Evolutionary conservation across 148 eudicot genomes (phyloP).

Genomic region (Nepenthes mirabilis): DNA sequence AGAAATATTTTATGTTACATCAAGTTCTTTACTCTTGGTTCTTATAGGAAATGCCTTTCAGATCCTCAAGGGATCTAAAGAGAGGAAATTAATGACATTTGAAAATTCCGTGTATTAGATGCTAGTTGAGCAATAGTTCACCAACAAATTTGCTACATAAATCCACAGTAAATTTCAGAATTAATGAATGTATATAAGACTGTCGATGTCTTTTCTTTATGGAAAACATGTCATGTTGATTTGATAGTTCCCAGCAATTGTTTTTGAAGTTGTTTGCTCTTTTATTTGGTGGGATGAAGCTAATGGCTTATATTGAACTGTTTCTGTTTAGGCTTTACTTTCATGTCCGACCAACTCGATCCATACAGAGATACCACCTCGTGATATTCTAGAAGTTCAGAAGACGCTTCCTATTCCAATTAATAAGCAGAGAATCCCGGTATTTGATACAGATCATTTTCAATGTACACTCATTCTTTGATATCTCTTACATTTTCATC

Average conservation of each 20-base stretch:
- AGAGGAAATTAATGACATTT: too few relatives aligned
- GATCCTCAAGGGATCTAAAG: too few relatives aligned
- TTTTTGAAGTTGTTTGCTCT: neutral
- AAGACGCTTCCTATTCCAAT: conserved; percentile 37
- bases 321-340: conserved; percentile 26
- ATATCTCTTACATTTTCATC: neutral
- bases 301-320: neutral
- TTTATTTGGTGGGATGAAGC: neutral
- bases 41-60: too few relatives aligned
- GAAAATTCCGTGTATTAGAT: too few relatives aligned
- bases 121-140: too few relatives aligned
- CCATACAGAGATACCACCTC: conserved; percentile 27
- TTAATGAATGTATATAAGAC: too few relatives aligned
- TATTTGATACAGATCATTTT: conserved; percentile 6
- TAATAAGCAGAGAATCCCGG: conserved; percentile 28
- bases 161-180: too few relatives aligned
- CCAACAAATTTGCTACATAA: too few relatives aligned
- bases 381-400: conserved; percentile 33
- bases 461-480: neutral
- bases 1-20: too few relatives aligned
- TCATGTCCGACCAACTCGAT: conserved; percentile 50
- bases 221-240: neutral
- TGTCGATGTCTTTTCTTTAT: neutral
- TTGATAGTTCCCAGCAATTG: neutral
- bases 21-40: too few relatives aligned